A percentile compares a stretch with the other conserved stretches of the same genome.
Evolutionary conservation across 140 eudicot genomes (phyloP).

Genomic region (Cichorium intybus): DNA sequence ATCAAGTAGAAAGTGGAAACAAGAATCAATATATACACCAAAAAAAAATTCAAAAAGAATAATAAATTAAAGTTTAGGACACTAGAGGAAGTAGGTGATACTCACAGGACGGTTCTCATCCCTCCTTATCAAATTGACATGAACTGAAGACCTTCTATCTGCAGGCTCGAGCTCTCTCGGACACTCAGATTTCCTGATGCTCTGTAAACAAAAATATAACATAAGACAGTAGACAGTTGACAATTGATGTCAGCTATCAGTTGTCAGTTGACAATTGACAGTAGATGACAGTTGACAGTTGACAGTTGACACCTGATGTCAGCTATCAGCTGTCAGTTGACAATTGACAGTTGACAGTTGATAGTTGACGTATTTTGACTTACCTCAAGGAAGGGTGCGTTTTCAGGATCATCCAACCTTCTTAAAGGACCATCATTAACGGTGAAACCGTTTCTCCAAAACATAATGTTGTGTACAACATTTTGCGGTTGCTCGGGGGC

Average conservation of each 20-base stretch:
- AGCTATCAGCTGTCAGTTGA: neutral
- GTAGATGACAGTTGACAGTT: neutral
- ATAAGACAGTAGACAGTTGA: neutral
- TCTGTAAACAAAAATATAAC: constrained; percentile 42
- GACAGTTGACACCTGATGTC: neutral
- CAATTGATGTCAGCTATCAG: no score
- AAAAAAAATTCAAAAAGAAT: neutral
- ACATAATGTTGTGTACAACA: constrained; percentile 79
- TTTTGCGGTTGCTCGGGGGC: constrained; percentile 80
- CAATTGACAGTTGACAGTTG: neutral
- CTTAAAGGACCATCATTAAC: constrained; percentile 93
- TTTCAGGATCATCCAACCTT: constrained; percentile 93
- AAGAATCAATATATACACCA: neutral
- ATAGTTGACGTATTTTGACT: neutral
- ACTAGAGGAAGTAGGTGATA: constrained; percentile 5
- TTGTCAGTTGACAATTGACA: neutral
- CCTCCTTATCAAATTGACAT: constrained; percentile 57
- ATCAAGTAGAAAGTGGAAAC: neutral
- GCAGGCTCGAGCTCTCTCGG: constrained; percentile 86
- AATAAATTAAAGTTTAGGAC: neutral
- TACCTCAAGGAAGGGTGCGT: constrained; percentile 89
- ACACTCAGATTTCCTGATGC: constrained; percentile 75
- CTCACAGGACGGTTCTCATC: constrained; percentile 70
- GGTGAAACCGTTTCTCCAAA: constrained; percentile 92
- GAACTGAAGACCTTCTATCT: constrained; percentile 55